Conservation (phyloP, 2,329 filamentous ascomycete genomes). For the Xylaria arbuscula region DNA sequence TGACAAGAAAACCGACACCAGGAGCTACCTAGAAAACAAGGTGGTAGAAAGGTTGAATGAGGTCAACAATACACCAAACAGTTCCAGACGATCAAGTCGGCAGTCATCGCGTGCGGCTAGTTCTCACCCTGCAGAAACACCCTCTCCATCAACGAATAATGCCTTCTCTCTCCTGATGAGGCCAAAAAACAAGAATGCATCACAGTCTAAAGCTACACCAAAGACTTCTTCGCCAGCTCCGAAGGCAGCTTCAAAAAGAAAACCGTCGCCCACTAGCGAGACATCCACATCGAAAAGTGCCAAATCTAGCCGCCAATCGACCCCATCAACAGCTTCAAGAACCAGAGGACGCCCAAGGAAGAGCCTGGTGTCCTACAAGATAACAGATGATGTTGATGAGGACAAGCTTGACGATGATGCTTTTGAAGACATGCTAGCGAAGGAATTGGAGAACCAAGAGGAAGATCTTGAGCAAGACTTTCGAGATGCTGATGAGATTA, state of each 20-base stretch:
- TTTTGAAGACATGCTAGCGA: conserved; percentile 82
- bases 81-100: conserved; percentile 50
- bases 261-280: conserved; percentile 50
- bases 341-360: conserved; percentile 62
- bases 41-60: conserved; percentile 72
- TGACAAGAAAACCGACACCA: conserved; percentile 68
- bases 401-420: conserved; percentile 80
- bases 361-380: conserved; percentile 60
- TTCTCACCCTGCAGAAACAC: conserved; percentile 38
- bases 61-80: conserved; percentile 58
- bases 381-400: conserved; percentile 69
- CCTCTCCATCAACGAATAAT: conserved; percentile 51
- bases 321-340: conserved; percentile 67
- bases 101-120: conserved; percentile 57
- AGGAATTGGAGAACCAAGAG: conserved; percentile 63
- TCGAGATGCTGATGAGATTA: conserved; percentile 68
- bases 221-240: conserved; percentile 32
- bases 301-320: conserved; percentile 80
- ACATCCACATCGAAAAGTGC: conserved; percentile 70
- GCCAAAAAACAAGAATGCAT: conserved; percentile 49
- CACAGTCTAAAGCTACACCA: conserved; percentile 41
- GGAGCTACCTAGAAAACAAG: conserved; percentile 85
- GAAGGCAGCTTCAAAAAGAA: conserved; percentile 52
- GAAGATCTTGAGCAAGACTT: conserved; percentile 50
- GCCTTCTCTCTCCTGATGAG: conserved; percentile 67